Conservation (phyloP, 352 stramenopile genomes). For the Pythium guiyangense region DNA sequence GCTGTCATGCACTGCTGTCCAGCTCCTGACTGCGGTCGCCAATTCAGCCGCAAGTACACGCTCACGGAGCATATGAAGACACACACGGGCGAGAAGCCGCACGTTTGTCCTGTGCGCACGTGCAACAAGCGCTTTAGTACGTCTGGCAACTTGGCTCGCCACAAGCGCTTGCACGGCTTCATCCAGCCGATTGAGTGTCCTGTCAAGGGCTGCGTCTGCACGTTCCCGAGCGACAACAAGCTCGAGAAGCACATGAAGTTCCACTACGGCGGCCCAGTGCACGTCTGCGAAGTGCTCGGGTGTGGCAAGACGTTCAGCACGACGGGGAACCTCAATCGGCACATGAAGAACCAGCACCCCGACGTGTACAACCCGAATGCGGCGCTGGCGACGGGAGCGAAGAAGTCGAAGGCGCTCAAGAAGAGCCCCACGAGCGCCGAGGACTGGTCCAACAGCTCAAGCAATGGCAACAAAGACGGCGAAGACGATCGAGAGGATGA, state of each 20-base stretch:
- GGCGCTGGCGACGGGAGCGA: not conserved
- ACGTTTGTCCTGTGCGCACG: slow-evolving; percentile 35
- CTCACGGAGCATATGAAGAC: slow-evolving; percentile 53
- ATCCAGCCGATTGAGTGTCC: slow-evolving; percentile 34
- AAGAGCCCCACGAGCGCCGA: slow-evolving; percentile 10
- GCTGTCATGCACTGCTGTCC: slow-evolving; percentile 17
- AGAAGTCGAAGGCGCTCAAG: not conserved
- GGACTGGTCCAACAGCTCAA: slow-evolving; percentile 10
- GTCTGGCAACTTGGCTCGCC: slow-evolving; percentile 44
- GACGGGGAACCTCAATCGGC: slow-evolving; percentile 42
- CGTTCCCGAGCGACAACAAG: slow-evolving; percentile 38
- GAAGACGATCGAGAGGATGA: not conserved
- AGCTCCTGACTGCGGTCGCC: slow-evolving; percentile 19
- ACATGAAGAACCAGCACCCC: slow-evolving; percentile 17
- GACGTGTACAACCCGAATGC: slow-evolving; percentile 10
- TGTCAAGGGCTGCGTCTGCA: slow-evolving; percentile 27
- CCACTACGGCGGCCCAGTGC: slow-evolving; percentile 30
- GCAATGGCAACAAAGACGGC: not conserved
- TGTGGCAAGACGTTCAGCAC: slow-evolving; percentile 51
- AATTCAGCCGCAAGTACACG: slow-evolving; percentile 53
- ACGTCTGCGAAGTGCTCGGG: slow-evolving; percentile 30
- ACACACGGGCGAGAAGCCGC: slow-evolving; percentile 50
- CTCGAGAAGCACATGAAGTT: slow-evolving; percentile 50
- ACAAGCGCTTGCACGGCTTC: slow-evolving; percentile 44
- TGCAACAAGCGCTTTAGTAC: slow-evolving; percentile 53